Percentiles rank a stretch among this genome's conserved stretches.
These are phyloP conservation scores for Striga asiatica DNA, from an alignment of 257 asterid genomes.

Conservation along the genomic window DNA sequence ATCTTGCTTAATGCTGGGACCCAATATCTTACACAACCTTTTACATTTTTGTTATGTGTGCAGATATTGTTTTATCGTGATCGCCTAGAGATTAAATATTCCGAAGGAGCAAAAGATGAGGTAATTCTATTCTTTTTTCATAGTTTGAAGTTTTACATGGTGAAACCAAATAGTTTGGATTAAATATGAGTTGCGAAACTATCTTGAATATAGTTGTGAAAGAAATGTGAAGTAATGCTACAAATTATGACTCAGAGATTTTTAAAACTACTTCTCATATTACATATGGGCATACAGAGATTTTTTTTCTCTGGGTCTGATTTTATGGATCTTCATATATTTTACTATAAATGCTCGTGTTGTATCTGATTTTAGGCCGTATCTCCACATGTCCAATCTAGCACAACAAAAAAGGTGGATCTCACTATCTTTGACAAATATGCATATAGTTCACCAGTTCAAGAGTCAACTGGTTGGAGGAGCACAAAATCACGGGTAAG, in stretches of 20 bases:
- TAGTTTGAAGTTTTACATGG: no score
- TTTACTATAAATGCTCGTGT: slow-evolving; percentile 1
- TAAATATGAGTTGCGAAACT: no score
- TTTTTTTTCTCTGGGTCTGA: no score
- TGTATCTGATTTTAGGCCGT: slow-evolving; percentile 25
- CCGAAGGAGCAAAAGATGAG: slow-evolving; percentile 33
- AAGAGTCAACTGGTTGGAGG: slow-evolving; percentile 69
- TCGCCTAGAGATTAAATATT: slow-evolving; percentile 35
- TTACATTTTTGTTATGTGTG: slow-evolving; percentile 14
- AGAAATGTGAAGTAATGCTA: no score
- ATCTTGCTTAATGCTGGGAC: slow-evolving; percentile 2
- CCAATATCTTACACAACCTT: neutral
- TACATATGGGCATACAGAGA: no score
- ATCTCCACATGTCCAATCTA: slow-evolving; percentile 32
- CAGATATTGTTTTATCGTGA: slow-evolving; percentile 57
- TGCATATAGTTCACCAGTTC: slow-evolving; percentile 45
- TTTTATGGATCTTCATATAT: no score
- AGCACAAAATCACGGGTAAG: slow-evolving; percentile 63
- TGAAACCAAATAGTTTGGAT: no score
- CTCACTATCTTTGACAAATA: slow-evolving; percentile 38
- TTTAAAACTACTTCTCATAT: no score
- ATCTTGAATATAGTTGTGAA: no score
- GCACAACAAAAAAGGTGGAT: slow-evolving; percentile 15
- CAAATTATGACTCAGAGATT: no score
- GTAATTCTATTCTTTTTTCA: slow-evolving; percentile 22